Conservation (phyloP, 345 rosid genomes). For the Boechera divaricarpa region DNA sequence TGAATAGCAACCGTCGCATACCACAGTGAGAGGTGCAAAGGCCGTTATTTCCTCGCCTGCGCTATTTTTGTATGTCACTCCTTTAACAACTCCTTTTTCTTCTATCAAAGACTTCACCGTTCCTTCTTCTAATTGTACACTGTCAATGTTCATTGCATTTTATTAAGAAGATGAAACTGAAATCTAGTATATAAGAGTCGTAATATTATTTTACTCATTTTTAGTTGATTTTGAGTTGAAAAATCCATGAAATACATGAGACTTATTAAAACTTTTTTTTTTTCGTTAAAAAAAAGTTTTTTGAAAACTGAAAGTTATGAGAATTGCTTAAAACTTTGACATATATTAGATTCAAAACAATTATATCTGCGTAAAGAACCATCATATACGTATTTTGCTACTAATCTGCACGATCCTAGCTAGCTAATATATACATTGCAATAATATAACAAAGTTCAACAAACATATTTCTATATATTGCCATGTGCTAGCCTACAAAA, state of each 20-base stretch:
- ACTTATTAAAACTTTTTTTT: too few species aligned
- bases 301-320: too few species aligned
- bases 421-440: too few species aligned
- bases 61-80: slow-evolving; percentile 63
- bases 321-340: too few species aligned
- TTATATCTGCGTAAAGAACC: too few species aligned
- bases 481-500: background rate
- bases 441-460: background rate
- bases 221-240: too few species aligned
- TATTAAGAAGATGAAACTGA: background rate
- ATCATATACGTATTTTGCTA: too few species aligned
- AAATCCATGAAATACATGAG: too few species aligned
- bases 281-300: too few species aligned
- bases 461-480: background rate
- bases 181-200: background rate
- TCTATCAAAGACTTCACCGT: slow-evolving; percentile 65
- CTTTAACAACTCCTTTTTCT: slow-evolving; percentile 63
- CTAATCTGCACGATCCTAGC: too few species aligned
- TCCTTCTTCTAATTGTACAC: slow-evolving; percentile 54
- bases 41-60: slow-evolving; percentile 52
- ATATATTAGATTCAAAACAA: too few species aligned
- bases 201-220: slow-evolving; percentile 1
- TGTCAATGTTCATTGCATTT: slow-evolving; percentile 25
- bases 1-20: slow-evolving; percentile 77
- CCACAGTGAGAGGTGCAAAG: slow-evolving; percentile 70